These are phyloP conservation scores for Saksenaea vasiformis DNA, from an alignment of 371 early-diverging fungal species.

Conservation along the genomic window DNA sequence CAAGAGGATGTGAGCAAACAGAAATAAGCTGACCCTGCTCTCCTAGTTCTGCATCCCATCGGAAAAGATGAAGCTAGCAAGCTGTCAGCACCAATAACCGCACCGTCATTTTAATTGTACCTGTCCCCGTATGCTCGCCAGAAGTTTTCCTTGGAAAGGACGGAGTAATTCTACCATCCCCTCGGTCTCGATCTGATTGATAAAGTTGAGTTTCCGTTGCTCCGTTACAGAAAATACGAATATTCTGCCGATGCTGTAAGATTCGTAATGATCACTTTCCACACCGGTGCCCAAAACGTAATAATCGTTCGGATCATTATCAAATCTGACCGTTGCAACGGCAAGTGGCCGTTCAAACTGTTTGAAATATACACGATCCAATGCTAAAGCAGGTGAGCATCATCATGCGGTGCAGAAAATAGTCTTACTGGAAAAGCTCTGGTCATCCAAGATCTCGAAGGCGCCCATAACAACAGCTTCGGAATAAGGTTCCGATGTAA, in stretches of 20 bases:
- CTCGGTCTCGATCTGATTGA: conserved; percentile 36
- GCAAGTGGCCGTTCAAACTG: conserved; percentile 47
- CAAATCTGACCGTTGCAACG: conserved; percentile 31
- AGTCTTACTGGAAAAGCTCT: conserved; percentile 65
- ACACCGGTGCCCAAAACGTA: conserved; percentile 66
- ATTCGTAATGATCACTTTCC: conserved; percentile 52
- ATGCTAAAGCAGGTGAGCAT: conserved; percentile 16
- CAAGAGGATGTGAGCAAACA: conserved; percentile 24
- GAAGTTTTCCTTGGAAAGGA: conserved; percentile 50
- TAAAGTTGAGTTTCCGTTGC: conserved; percentile 45
- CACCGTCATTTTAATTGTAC: conserved; percentile 26
- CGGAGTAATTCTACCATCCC: conserved; percentile 59
- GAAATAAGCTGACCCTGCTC: conserved; percentile 26
- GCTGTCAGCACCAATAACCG: background rate
- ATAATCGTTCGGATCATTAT: conserved; percentile 43
- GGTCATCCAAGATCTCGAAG: conserved; percentile 72
- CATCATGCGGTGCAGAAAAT: background rate
- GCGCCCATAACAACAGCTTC: conserved; percentile 41
- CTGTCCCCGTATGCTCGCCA: conserved; percentile 58
- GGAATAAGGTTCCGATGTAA: conserved; percentile 27
- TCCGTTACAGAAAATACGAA: conserved; percentile 52
- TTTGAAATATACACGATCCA: conserved; percentile 50
- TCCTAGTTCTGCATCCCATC: conserved; percentile 36
- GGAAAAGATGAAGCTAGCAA: conserved; percentile 31
- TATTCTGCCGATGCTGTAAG: conserved; percentile 57